Evolutionary conservation across 2,329 filamentous ascomycete species (phyloP).

Genomic region (Ascosphaera aggregata): DNA sequence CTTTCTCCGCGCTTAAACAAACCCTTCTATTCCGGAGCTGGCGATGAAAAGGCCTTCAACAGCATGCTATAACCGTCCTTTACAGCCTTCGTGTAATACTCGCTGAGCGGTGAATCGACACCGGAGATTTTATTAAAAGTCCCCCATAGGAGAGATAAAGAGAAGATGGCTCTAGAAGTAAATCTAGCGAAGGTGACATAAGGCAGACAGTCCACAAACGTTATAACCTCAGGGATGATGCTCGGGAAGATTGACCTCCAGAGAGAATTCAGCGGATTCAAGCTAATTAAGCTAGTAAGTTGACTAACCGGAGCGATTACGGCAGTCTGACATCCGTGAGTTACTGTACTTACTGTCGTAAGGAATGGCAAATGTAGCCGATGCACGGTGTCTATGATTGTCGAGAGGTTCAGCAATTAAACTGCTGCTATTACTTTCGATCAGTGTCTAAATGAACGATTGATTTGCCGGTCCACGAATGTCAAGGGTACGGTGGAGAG

Average conservation of each 20-base stretch:
- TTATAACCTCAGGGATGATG: neutral
- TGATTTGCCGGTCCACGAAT: no score
- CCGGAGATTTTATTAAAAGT: neutral
- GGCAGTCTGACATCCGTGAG: neutral
- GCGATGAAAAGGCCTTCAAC: neutral
- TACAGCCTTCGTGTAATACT: neutral
- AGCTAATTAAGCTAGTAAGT: no score
- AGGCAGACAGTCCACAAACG: neutral
- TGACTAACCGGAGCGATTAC: neutral
- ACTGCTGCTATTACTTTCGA: no score
- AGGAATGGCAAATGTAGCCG: no score
- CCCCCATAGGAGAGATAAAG: neutral
- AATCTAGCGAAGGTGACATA: neutral
- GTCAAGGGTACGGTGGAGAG: no score
- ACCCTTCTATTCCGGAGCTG: neutral
- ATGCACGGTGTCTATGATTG: no score
- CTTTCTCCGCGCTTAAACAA: neutral
- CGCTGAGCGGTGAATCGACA: neutral
- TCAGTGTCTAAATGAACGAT: no score
- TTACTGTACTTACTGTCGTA: neutral
- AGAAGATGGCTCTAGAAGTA: neutral
- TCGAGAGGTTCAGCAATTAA: no score
- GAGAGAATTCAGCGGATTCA: no score
- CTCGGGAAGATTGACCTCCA: neutral
- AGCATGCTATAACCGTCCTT: neutral